Base-by-base conservation (phyloP, 768 basidiomycete species). In the Serendipita indica region DNA sequence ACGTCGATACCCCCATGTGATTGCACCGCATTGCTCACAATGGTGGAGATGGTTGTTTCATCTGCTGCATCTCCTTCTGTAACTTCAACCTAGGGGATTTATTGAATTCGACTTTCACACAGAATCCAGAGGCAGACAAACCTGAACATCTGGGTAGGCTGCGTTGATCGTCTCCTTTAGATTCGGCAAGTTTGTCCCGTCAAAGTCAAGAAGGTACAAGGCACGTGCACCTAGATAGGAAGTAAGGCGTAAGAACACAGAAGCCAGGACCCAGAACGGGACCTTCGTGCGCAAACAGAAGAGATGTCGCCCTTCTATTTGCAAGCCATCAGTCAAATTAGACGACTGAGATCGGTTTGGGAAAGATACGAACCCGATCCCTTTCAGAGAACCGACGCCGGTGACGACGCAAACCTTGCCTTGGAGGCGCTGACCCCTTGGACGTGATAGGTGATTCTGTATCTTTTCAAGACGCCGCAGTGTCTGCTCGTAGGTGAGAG, bases 1-100 rank as follows among this genome's bases (percentile, higher is more conserved):
- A 93, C 82, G 64, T 97, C 93, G 12, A 97, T 74, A 60, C 81
- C 77, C 6, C 91, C 90, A 67, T 93, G 84, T 61, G 96, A 90
- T 39, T 77, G 70, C 32, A 90, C 65, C 2, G 86, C 89, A 60
- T 74, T 81, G 59, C 83, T 72, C 68, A 91, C 90, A 1, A 91
- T 68, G 3, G 70, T 71, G 20, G 78, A 73, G 59, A 96, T 83
- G 7, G 83, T 77, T 12, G 69, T 64, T 57, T 90, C 83, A 65
- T 89, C 82, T 18, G 90, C 83, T 13, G 91, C 92, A 67, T 97
- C 93, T 13, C 80, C 91, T 66, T 83, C 79, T 33, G 84, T 65
- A 10, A 74, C 77, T 1, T 87, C 87, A n/a, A 82, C 82, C 91
- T 94, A 63, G 3, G 13, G 6, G 13, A 16, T 5, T 20, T 16